Conservation (phyloP, 768 basidiomycete genomes). For the Jaapia argillacea region DNA sequence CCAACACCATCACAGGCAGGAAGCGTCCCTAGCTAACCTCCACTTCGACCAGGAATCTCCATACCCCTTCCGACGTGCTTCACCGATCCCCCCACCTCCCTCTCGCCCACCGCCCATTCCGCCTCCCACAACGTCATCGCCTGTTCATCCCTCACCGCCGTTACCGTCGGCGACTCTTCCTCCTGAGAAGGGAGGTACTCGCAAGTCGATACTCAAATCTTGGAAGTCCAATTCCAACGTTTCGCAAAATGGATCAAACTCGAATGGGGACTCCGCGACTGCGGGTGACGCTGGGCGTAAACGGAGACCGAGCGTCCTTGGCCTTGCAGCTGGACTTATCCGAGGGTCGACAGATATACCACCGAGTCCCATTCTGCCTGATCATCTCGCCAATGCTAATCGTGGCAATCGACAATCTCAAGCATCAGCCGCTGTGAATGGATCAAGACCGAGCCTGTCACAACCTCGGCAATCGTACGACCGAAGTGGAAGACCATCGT, state of each 20-base stretch:
- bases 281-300: conserved; percentile 30
- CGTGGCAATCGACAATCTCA: conserved; percentile 1
- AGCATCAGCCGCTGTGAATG: neutral
- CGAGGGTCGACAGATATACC: conserved; percentile 40
- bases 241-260: conserved; percentile 13
- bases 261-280: conserved; percentile 22
- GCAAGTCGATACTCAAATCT: conserved; percentile 66
- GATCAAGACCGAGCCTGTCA: conserved; percentile 12
- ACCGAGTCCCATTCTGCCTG: conserved; percentile 53
- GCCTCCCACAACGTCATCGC: conserved; percentile 9
- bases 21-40: conserved; percentile 44
- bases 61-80: conserved; percentile 35
- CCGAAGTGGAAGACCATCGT: too few species aligned
- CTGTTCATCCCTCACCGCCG: conserved; percentile 11
- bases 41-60: conserved; percentile 69
- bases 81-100: conserved; percentile 7
- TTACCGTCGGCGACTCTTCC: conserved; percentile 17
- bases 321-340: conserved; percentile 26
- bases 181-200: conserved; percentile 35
- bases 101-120: conserved; percentile 2
- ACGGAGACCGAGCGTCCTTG: conserved; percentile 38
- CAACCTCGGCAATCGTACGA: conserved; percentile 7
- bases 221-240: conserved; percentile 38
- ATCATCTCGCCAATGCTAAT: conserved; percentile 13
- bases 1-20: too few species aligned